A percentile compares a stretch with the other conserved stretches of the same genome.
These are phyloP conservation scores for Tulasnella sp. DNA, from an alignment of 768 basidiomycete genomes.

Conservation along the genomic window DNA sequence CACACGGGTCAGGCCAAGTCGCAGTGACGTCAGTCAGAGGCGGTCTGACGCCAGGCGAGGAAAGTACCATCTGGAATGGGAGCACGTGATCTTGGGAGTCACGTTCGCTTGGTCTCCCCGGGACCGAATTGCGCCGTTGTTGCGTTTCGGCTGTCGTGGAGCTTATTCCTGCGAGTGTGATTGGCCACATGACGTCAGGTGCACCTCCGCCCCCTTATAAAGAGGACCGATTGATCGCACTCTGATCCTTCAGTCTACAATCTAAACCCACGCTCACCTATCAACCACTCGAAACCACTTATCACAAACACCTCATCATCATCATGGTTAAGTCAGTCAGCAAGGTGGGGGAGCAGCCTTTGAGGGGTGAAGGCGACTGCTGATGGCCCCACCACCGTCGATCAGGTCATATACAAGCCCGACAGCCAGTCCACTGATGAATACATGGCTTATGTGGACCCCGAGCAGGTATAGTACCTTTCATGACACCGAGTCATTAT, in stretches of 20 bases:
- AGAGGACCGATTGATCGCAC: slow-evolving; percentile 3
- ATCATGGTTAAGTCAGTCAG: neutral
- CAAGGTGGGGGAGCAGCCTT: neutral
- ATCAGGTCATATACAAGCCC: slow-evolving; percentile 76
- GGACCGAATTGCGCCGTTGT: neutral
- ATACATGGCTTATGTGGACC: slow-evolving; percentile 66
- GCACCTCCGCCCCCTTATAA: neutral
- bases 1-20: neutral
- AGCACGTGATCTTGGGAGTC: neutral
- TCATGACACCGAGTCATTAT: slow-evolving; percentile 19
- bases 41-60: neutral
- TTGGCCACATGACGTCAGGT: slow-evolving; percentile 5
- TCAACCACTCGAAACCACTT: neutral
- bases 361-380: neutral
- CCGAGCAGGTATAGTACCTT: slow-evolving; percentile 50
- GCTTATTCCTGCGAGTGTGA: neutral
- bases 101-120: neutral
- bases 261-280: neutral
- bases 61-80: neutral
- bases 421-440: slow-evolving; percentile 67
- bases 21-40: neutral
- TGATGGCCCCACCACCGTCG: neutral
- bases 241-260: slow-evolving; percentile 6
- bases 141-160: neutral
- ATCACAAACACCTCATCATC: neutral